Evolutionary conservation across 106 monocot species (phyloP), one percentile per base, ranked within the genome.

Genomic region (Iris macrosiphon): DNA sequence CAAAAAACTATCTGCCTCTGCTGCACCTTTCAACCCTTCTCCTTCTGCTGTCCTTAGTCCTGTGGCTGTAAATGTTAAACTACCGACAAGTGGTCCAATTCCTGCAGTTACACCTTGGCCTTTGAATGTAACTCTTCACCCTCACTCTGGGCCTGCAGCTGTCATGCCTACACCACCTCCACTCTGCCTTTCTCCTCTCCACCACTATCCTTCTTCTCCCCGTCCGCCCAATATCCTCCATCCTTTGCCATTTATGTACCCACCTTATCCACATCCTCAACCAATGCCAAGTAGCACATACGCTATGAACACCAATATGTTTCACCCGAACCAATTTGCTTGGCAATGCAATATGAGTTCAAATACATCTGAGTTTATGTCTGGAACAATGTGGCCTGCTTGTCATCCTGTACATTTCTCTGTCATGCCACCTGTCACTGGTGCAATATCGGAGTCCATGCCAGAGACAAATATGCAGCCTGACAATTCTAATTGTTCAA

Each of bases 21-120:
- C 96, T 23, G 75, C 77, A 52, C 96, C 96, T 5, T 98, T 98
- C 43, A 91, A 63, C 35, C 96, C 96, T 13, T 89, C 76, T 46
- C 61, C 87, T 4, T 6, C 71, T 26, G 28, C 55, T 29, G 76
- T 77, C 18, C 68, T 83, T 15, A 69, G 72, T 19, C 87, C 85
- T 28, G 62, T 74, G 14, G 12, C 75, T 40, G 66, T 75, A 35
- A 75, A 43, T 49, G 64, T 81, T 35, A 72, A 81, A 42, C 71
- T 76, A 49, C 59, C 79, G 25, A 64, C 80, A 33, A 68, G 48
- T 49, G 63, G 70, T 57, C 25, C 78, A 35, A 69, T 81, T 50
- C 75, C 88, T 11, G n/a, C n/a, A n/a, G 78, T 81, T 34, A 29
- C 72, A 35, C 85, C 79, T 10, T 98, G 96, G 96, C 79, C 96